Percentiles rank a stretch among this genome's conserved stretches.
Conservation (phyloP, 345 rosid species). For the Pugionium dolabratum region DNA sequence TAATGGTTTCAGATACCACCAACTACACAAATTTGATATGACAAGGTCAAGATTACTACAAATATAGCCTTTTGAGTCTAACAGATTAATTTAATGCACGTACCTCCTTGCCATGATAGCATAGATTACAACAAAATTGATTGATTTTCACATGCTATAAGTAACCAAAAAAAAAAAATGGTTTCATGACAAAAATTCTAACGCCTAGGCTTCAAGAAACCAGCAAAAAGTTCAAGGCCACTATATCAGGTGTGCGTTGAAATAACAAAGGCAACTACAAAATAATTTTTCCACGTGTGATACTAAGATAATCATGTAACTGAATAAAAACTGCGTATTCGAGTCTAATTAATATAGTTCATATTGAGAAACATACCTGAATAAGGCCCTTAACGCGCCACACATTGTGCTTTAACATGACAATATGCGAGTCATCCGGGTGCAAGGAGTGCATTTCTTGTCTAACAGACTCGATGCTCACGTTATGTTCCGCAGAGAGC, state of each 20-base stretch:
- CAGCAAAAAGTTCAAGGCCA: constrained; percentile 23
- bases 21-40: constrained; percentile 2
- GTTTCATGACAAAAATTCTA: background rate
- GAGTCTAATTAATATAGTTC: background rate
- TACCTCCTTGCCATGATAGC: background rate
- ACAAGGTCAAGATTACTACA: constrained; percentile 21
- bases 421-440: constrained; percentile 85
- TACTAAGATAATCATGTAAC: constrained; percentile 16
- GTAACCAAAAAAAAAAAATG: background rate
- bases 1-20: constrained; percentile 7
- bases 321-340: background rate
- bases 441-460: constrained; percentile 86
- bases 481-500: constrained; percentile 93
- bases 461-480: constrained; percentile 80
- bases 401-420: constrained; percentile 83
- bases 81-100: background rate
- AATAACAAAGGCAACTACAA: background rate
- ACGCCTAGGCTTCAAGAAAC: constrained; percentile 6
- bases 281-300: background rate
- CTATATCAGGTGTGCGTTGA: background rate
- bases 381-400: constrained; percentile 98
- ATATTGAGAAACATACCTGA: constrained; percentile 56
- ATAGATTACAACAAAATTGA: background rate
- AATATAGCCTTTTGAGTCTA: background rate
- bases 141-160: constrained; percentile 13